Evolutionary conservation across 768 basidiomycete genomes (phyloP).

Genomic region (Panaeolus papilionaceus): DNA sequence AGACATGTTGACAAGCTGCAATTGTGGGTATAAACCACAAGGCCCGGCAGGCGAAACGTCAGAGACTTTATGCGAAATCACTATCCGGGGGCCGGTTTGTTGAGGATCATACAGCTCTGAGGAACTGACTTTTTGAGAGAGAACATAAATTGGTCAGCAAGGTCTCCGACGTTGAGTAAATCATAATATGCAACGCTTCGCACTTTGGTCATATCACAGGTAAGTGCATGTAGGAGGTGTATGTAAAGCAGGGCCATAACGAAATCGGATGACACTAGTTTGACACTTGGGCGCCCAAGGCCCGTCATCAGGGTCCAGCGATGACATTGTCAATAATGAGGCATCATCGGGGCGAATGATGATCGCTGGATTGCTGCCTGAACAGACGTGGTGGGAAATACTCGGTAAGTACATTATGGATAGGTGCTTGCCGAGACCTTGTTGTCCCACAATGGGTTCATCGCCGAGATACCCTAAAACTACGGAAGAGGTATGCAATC

Average conservation of each 20-base stretch:
- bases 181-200: too few relatives aligned
- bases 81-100: background rate
- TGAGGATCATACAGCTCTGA: background rate
- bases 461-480: background rate
- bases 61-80: background rate
- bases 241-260: background rate
- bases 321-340: too few relatives aligned
- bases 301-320: background rate
- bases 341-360: too few relatives aligned
- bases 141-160: too few relatives aligned
- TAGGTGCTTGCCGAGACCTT: background rate
- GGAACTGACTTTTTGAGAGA: too few relatives aligned
- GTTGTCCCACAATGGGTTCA: background rate
- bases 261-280: background rate
- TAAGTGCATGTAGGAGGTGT: too few relatives aligned
- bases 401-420: background rate
- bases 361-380: background rate
- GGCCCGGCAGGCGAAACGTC: conserved; percentile 1
- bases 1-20: background rate
- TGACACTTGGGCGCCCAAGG: background rate
- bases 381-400: background rate
- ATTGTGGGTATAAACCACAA: background rate
- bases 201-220: too few relatives aligned
- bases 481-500: too few relatives aligned
- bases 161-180: too few relatives aligned